Evolutionary conservation across 768 basidiomycete genomes (phyloP), one percentile per base, ranked within the genome.

Genomic region (Psilocybe sp.): DNA sequence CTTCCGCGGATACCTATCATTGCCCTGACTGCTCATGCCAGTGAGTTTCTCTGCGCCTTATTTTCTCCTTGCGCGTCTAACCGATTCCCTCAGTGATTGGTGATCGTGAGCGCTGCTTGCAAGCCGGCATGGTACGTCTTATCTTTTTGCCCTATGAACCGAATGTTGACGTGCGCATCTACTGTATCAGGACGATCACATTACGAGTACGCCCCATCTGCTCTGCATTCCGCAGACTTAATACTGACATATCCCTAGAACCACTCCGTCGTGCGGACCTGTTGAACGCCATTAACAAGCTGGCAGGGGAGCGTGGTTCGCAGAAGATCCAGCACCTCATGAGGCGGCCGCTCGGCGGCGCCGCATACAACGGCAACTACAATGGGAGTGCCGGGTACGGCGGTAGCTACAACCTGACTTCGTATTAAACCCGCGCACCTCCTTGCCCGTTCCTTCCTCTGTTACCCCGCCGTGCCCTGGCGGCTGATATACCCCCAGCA

Each of bases 401-500:
- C 4, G 23, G 23, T 28, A 7, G 23, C 23, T 28, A 28, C 23
- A 28, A 28, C 7, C 23, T 28, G 23, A 28, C 23, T 28, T 28
- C 23, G 23, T 28, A 28, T 28, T 28, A 28, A 28, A 7, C 23
- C 23, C 23, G 23, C 7, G 23, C 23, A 28, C 7, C 23, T 3
- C 23, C n/a, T n/a, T n/a, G n/a, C n/a, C n/a, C n/a, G n/a, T n/a
- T n/a, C 23, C 23, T 28, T 28, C 4, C 23, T 28, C 4, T 28
- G 23, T 28, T 28, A 28, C 56, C 78, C 98, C 49, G 82, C 96
- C 44, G 94, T 97, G 64, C 80, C 89, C 54, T 96, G 98, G 62
- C 92, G 96, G 63, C 72, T 99, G 50, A 84, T 96, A 42, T 98
- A 98, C 63, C 97, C 98, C 54, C 96, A 96, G 0, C 89, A 97